Percentiles rank a stretch among this genome's conserved stretches.
Evolutionary conservation across 2,329 filamentous ascomycete genomes (phyloP).

Genomic region (Pseudocercospora vitis): DNA sequence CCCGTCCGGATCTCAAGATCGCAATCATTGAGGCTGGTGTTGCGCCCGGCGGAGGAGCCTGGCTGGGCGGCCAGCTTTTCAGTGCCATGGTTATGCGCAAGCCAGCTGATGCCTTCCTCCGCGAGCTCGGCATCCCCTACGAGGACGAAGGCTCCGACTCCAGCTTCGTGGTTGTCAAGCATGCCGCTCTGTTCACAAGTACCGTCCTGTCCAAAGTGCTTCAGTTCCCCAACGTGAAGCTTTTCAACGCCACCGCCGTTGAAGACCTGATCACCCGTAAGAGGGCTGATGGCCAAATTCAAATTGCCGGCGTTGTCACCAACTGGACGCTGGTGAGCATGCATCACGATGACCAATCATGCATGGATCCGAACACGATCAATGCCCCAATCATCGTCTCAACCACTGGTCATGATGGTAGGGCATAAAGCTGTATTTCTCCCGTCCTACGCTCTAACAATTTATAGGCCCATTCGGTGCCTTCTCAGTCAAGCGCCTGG

Average conservation of each 20-base stretch:
- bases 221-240: constrained; percentile 84
- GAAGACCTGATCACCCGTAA: constrained; percentile 89
- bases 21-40: constrained; percentile 87
- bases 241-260: constrained; percentile 91
- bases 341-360: constrained; percentile 62
- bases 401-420: constrained; percentile 83
- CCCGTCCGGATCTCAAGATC: constrained; percentile 86
- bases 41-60: constrained; percentile 82
- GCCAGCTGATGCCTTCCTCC: constrained; percentile 81
- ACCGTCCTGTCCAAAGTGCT: constrained; percentile 83
- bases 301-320: constrained; percentile 85
- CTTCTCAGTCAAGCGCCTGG: constrained; percentile 86
- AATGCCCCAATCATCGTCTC: constrained; percentile 86
- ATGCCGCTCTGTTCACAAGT: constrained; percentile 87
- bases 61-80: constrained; percentile 93
- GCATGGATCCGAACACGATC: constrained; percentile 98
- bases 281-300: constrained; percentile 54
- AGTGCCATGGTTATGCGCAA: constrained; percentile 94
- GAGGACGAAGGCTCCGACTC: constrained; percentile 69
- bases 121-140: constrained; percentile 77
- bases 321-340: constrained; percentile 90
- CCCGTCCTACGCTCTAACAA: constrained; percentile 5
- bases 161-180: constrained; percentile 88
- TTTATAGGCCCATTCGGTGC: constrained; percentile 69
- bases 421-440: no score